Evolutionary conservation across 768 basidiomycete species (phyloP), one percentile per base, ranked within the genome.

Genomic region (Auriscalpium vulgare): DNA sequence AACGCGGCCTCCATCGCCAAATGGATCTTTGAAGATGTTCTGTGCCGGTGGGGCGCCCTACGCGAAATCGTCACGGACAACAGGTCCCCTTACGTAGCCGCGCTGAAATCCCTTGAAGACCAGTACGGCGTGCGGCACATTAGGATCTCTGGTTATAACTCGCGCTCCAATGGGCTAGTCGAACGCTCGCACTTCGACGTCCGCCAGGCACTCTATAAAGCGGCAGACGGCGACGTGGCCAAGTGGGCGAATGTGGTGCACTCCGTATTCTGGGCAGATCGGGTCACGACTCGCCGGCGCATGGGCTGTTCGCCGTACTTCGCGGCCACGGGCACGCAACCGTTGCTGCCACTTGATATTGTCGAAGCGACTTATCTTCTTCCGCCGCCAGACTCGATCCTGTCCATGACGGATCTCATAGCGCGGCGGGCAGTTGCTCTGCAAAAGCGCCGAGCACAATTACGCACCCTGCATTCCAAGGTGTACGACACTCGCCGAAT

Each of bases 51-150:
- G 75, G 76, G 75, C 3, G 64, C 68, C 16, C 17, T 75, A 0
- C 17, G 11, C 0, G 63, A 72, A 21, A 72, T 79, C 16, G 68
- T 78, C 0, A 75, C 71, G 0, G 77, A 80, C 56, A 80, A 79
- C 58, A 66, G 72, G 0, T 57, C 68, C 0, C 66, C 66, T 0
- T 67, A 72, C 38, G 48, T 72, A 2, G 56, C 62, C 0, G 63
- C 65, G 16, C 54, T 70, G 2, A 44, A 62, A 1, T 61, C 60
- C 47, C 63, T 74, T 1, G 16, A 50, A 0, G 36, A 66, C 13
- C 63, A 60, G 29, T 73, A 73, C 47, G 51, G 56, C 9, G 75
- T 79, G 16, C 51, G 57, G 0, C 73, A 76, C 40, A 77, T 78
- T 13, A 56, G 63, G 0, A 75, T 78, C 3, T 74, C 69, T 0